phyloP scores from a whole-genome alignment of 257 asterid species.

The Voacanga thouarsii region DNA sequence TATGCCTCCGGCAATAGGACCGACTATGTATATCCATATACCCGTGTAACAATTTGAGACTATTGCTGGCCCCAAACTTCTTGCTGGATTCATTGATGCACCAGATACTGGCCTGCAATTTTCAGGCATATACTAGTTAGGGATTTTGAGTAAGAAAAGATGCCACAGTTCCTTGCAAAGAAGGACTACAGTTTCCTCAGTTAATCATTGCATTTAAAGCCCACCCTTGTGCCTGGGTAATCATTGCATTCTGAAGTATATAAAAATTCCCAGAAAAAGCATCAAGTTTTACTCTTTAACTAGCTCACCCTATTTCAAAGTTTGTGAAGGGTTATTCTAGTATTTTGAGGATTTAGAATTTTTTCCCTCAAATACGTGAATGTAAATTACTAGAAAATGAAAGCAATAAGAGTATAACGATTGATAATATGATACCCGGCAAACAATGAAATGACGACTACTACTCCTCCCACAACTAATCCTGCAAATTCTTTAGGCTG shows the following conservation, averaged over 20 bases:
- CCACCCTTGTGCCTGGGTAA: too few relatives aligned
- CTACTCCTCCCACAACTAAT: slow-evolving; percentile 28
- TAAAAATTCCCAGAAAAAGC: too few relatives aligned
- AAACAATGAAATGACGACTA: slow-evolving; percentile 20
- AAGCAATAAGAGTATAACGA: too few relatives aligned
- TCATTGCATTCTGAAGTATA: too few relatives aligned
- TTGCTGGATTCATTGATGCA: slow-evolving; percentile 50
- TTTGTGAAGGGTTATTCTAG: too few relatives aligned
- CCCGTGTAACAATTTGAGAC: slow-evolving; percentile 27
- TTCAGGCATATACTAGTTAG: not conserved
- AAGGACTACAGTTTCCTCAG: not conserved
- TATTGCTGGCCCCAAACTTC: slow-evolving; percentile 51
- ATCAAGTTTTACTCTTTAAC: too few relatives aligned
- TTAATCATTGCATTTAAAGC: too few relatives aligned
- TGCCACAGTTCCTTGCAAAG: too few relatives aligned
- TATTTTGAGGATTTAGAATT: too few relatives aligned
- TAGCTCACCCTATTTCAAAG: too few relatives aligned
- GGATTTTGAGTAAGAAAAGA: too few relatives aligned
- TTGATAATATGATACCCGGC: slow-evolving; percentile 28
- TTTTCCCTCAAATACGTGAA: too few relatives aligned
- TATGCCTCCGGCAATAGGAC: slow-evolving; percentile 37
- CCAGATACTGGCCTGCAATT: slow-evolving; percentile 38
- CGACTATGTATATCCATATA: slow-evolving; percentile 38
- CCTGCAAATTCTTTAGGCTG: slow-evolving; percentile 27
- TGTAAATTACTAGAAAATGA: not conserved